phyloP scores from a whole-genome alignment of 2,329 filamentous ascomycete species.

The Stachybotrys elegans region DNA sequence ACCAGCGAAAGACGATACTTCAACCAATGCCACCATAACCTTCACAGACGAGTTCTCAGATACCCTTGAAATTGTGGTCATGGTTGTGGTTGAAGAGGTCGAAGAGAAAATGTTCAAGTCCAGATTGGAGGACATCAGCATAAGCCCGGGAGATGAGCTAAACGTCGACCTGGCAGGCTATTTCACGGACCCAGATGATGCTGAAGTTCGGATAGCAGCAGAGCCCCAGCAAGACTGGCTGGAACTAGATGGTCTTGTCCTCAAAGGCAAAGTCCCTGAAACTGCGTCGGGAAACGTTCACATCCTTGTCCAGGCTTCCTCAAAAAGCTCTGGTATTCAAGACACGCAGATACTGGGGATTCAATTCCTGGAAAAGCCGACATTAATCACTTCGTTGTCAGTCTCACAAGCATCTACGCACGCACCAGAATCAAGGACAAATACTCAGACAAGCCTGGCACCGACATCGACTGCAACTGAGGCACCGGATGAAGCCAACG shows the following conservation, averaged over 20 bases:
- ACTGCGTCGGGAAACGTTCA: slow-evolving; percentile 24
- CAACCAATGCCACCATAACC: slow-evolving; percentile 58
- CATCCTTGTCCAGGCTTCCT: slow-evolving; percentile 25
- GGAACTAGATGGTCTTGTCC: slow-evolving; percentile 27
- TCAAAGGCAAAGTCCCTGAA: slow-evolving; percentile 36
- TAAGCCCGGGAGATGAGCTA: slow-evolving; percentile 35
- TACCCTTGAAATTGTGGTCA: slow-evolving; percentile 49
- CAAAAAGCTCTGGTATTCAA: slow-evolving; percentile 24
- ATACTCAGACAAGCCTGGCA: slow-evolving; percentile 10
- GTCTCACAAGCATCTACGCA: too few species aligned
- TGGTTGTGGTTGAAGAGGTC: slow-evolving; percentile 27
- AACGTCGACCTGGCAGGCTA: slow-evolving; percentile 37
- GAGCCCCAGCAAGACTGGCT: slow-evolving; percentile 39
- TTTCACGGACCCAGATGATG: slow-evolving; percentile 32
- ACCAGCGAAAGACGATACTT: slow-evolving; percentile 52
- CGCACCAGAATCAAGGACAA: too few species aligned
- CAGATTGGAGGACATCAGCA: slow-evolving; percentile 32
- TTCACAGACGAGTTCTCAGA: slow-evolving; percentile 57
- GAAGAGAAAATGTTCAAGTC: slow-evolving; percentile 34
- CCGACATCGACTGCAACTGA: slow-evolving; percentile 9
- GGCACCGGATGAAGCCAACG: slow-evolving; percentile 8
- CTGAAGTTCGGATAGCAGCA: slow-evolving; percentile 29
- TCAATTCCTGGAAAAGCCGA: slow-evolving; percentile 23
- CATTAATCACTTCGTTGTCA: too few species aligned
- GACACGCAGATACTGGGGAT: slow-evolving; percentile 34